These are phyloP conservation scores for Candida piceae DNA, from an alignment of 805 yeast species.

Conservation along the genomic window DNA sequence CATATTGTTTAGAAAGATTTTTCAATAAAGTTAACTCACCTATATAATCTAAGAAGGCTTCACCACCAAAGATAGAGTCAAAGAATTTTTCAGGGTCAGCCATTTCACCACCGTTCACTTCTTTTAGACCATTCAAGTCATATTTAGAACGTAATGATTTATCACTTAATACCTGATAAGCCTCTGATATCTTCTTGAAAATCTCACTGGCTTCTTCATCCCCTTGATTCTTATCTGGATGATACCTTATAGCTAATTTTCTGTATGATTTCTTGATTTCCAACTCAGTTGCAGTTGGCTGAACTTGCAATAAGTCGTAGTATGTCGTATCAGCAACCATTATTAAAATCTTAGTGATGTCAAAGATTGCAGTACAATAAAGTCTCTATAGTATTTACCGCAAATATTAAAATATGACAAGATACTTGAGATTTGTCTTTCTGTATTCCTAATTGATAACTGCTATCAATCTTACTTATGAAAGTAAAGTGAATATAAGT, in stretches of 20 bases:
- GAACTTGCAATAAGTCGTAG: conserved; percentile 74
- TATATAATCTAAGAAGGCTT: conserved; percentile 69
- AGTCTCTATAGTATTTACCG: too few relatives aligned
- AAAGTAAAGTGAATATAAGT: too few relatives aligned
- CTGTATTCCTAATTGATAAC: too few relatives aligned
- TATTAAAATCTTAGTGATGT: too few relatives aligned
- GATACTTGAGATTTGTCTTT: too few relatives aligned
- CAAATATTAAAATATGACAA: too few relatives aligned
- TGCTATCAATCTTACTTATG: too few relatives aligned
- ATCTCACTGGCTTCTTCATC: conserved; percentile 85
- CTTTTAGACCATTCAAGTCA: conserved; percentile 66
- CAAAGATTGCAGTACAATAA: too few relatives aligned
- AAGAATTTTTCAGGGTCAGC: conserved; percentile 87
- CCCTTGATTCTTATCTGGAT: conserved; percentile 96
- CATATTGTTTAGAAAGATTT: conserved; percentile 55
- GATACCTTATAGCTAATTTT: conserved; percentile 80
- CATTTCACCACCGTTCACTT: conserved; percentile 54
- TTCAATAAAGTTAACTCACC: conserved; percentile 70
- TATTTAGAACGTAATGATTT: conserved; percentile 61
- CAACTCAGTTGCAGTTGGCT: conserved; percentile 61
- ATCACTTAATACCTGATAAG: conserved; percentile 79
- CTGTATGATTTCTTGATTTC: conserved; percentile 94
- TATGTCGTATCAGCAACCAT: conserved; percentile 87
- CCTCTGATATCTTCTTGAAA: conserved; percentile 72
- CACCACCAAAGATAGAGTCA: conserved; percentile 80